Conservation (phyloP, 495 filamentous ascomycete species). For the Aspergillus nanangensis region DNA sequence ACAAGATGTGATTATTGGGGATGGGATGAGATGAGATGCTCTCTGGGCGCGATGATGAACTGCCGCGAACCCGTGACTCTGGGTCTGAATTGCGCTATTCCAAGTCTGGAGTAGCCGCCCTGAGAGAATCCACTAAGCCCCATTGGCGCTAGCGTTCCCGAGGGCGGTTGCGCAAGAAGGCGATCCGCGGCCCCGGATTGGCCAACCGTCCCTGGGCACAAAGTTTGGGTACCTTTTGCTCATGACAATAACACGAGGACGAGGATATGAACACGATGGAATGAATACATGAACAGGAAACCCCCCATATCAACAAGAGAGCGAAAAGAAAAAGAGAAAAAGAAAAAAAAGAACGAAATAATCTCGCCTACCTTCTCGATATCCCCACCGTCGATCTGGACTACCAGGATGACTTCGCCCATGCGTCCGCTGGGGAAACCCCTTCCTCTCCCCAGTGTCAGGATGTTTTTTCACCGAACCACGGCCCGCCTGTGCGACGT, state of each 20-base stretch:
- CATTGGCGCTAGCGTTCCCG: conserved; percentile 34
- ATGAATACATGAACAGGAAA: conserved; percentile 1
- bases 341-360: not conserved
- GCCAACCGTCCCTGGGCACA: conserved; percentile 4
- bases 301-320: not conserved
- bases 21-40: conserved; percentile 7
- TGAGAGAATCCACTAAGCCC: conserved; percentile 12
- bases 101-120: conserved; percentile 16
- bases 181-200: conserved; percentile 26
- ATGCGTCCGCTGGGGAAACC: too few species aligned
- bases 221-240: conserved; percentile 15
- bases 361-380: too few species aligned
- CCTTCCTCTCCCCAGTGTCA: too few species aligned
- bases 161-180: conserved; percentile 24
- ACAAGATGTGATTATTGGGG: conserved; percentile 6
- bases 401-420: not conserved
- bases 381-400: not conserved
- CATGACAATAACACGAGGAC: too few species aligned
- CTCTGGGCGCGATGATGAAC: too few species aligned
- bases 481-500: not conserved
- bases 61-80: conserved; percentile 43
- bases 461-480: not conserved
- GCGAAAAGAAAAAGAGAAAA: conserved; percentile 2
- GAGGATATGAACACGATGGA: too few species aligned
- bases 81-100: conserved; percentile 27